Percentiles rank a stretch among this genome's conserved stretches.
These are phyloP conservation scores for Colletotrichum agaves DNA, from an alignment of 2,329 filamentous ascomycete species.

Conservation along the genomic window DNA sequence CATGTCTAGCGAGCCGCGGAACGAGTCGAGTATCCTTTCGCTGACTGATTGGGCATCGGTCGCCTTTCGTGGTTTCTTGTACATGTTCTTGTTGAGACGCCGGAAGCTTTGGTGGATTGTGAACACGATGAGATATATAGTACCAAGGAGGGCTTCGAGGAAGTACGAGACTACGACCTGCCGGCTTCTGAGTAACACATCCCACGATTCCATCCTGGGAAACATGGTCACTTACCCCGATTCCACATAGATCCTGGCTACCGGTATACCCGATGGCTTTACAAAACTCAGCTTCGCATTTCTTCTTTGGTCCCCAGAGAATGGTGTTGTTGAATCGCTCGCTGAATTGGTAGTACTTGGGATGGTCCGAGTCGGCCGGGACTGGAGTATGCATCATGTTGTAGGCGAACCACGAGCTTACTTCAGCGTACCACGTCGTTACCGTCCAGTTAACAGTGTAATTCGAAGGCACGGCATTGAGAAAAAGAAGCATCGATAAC, in stretches of 20 bases:
- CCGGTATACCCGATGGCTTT: slow-evolving; percentile 30
- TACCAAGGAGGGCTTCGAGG: slow-evolving; percentile 29
- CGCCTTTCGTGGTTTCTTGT: slow-evolving; percentile 14
- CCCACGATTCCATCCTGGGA: neutral
- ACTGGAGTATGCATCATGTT: slow-evolving; percentile 30
- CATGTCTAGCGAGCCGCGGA: slow-evolving; percentile 35
- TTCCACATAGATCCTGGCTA: slow-evolving; percentile 31
- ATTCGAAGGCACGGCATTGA: neutral
- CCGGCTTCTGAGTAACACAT: neutral
- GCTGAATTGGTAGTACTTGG: slow-evolving; percentile 26
- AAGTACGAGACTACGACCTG: slow-evolving; percentile 35
- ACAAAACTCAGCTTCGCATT: slow-evolving; percentile 27
- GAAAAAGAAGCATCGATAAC: slow-evolving; percentile 6
- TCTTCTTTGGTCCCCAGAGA: slow-evolving; percentile 9
- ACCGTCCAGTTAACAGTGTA: slow-evolving; percentile 1
- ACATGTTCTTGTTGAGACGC: slow-evolving; percentile 1
- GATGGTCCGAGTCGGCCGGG: neutral
- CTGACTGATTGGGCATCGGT: neutral
- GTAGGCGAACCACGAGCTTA: slow-evolving; percentile 28
- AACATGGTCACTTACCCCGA: slow-evolving; percentile 19
- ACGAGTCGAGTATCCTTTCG: slow-evolving; percentile 25
- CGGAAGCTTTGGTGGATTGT: slow-evolving; percentile 22
- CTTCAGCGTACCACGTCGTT: neutral
- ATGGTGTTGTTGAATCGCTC: slow-evolving; percentile 19
- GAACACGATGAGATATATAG: slow-evolving; percentile 32